Base-by-base conservation (phyloP, 345 rosid genomes). In the Melastoma malabathricum region DNA sequence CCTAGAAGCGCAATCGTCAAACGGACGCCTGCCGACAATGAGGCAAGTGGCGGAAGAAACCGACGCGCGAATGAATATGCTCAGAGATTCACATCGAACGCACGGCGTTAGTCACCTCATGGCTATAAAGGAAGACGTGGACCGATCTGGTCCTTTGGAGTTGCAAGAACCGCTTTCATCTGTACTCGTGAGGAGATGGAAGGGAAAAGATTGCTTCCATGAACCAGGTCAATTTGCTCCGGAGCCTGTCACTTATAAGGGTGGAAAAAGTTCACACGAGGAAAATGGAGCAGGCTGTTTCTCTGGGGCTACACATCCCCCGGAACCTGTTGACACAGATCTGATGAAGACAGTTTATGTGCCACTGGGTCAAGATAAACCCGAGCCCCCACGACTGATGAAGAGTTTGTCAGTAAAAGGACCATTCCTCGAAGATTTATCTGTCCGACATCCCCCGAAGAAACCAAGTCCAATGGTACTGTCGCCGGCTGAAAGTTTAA, bases 281-380 rank as follows among this genome's bases (percentile, higher is more conserved):
- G 96, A 87, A 55, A 66, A 65, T 62, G 84, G 88, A 31, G 61
- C 88, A 4, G 73, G 73, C 68, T 77, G 75, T 13, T 92, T 92
- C 61, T 84, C 80, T n/a, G 95, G 98, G 46, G 98, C 73, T 66
- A 92, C 84, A 66, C 98, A 87, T 65, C 98, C 98, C 53, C 84
- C 84, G 0, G 98, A 92, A 58, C 98, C 98, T 17, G 68, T 79
- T 22, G 98, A 92, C 57, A 75, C 75, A 48, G 93, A 92, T 87
- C 74, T 71, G 44, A 87, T 90, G 68, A 82, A 71, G 56, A 59
- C 80, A 7, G 75, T 82, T 3, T 84, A 75, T 68, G 89, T 81
- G 1, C 84, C 95, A 13, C 75, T 84, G 18, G 46, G 69, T 50
- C 84, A 81, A 31, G 66, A 48, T 65, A 79, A 81, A 62, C 68